Conservation (phyloP, 345 rosid species). For the Corchorus capsularis region DNA sequence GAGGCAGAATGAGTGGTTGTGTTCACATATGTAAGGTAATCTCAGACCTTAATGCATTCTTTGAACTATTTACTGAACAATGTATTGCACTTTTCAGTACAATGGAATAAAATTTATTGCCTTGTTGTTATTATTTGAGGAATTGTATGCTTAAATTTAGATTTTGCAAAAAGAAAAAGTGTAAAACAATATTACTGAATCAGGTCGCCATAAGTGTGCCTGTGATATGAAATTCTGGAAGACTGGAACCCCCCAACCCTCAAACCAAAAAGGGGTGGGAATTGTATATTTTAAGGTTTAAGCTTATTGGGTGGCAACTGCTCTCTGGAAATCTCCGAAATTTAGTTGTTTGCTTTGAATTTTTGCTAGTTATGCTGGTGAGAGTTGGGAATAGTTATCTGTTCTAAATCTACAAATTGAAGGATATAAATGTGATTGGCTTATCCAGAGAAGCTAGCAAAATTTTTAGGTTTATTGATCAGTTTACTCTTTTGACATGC, state of each 20-base stretch:
- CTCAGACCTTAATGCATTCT: not conserved
- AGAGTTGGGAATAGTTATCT: not conserved
- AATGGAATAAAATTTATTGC: not conserved
- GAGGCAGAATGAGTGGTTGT: slow-evolving; percentile 45
- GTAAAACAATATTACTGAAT: not conserved
- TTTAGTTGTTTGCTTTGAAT: not conserved
- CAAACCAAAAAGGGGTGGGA: not conserved
- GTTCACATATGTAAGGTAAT: not conserved
- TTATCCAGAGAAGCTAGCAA: not conserved
- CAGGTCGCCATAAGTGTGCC: not conserved
- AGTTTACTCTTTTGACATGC: not conserved
- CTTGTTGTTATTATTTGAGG: not conserved
- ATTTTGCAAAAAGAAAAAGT: not conserved
- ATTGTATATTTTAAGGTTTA: not conserved
- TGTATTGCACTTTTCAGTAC: not conserved
- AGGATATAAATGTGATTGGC: not conserved
- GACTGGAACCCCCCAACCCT: no score
- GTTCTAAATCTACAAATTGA: not conserved
- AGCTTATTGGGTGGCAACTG: not conserved
- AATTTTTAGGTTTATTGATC: not conserved
- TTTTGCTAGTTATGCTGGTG: not conserved
- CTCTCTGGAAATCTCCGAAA: not conserved
- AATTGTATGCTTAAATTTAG: not conserved
- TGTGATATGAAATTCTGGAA: not conserved
- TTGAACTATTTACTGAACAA: not conserved